phyloP scores from a whole-genome alignment of 768 basidiomycete genomes.

The Dioszegia hungarica region DNA sequence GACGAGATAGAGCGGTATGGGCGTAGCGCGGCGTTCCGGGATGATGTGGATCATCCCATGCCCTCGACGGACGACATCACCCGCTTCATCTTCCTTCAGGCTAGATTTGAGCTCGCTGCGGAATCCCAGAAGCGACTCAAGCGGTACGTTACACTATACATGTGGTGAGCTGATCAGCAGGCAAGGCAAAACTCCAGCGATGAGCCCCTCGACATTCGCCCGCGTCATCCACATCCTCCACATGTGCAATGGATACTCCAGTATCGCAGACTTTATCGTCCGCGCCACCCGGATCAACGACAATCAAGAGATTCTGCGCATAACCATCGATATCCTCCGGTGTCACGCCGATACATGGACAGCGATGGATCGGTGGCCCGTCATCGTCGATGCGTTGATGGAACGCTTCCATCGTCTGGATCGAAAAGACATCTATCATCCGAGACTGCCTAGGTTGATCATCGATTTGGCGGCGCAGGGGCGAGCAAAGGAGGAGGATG shows the following conservation, averaged over 20 bases:
- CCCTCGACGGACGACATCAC: conserved; percentile 15
- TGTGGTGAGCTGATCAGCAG: conserved; percentile 1
- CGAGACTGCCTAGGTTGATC: conserved; percentile 13
- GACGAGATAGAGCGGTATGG: conserved; percentile 25
- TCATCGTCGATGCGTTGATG: conserved; percentile 28
- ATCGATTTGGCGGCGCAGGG: conserved; percentile 20
- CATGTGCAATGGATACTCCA: conserved; percentile 23
- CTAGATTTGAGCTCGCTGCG: conserved; percentile 35
- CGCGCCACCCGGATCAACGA: conserved; percentile 21
- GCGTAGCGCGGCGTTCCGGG: conserved; percentile 12
- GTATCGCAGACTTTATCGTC: conserved; percentile 31
- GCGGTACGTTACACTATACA: conserved; percentile 3
- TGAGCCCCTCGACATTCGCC: conserved; percentile 36
- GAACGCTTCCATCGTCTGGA: conserved; percentile 19
- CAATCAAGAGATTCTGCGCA: conserved; percentile 29
- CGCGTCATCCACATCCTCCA: conserved; percentile 30
- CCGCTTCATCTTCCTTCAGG: conserved; percentile 32
- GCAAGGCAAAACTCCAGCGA: conserved; percentile 11
- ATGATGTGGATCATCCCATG: conserved; percentile 26
- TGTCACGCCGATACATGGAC: conserved; percentile 41
- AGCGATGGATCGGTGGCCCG: conserved; percentile 35
- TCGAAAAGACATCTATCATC: conserved; percentile 12
- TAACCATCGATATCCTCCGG: conserved; percentile 24
- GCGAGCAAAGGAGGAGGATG: conserved; percentile 23
- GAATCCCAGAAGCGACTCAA: conserved; percentile 17